Evolutionary conservation across 257 asterid species (phyloP).

Genomic region (Gentiana straminea): DNA sequence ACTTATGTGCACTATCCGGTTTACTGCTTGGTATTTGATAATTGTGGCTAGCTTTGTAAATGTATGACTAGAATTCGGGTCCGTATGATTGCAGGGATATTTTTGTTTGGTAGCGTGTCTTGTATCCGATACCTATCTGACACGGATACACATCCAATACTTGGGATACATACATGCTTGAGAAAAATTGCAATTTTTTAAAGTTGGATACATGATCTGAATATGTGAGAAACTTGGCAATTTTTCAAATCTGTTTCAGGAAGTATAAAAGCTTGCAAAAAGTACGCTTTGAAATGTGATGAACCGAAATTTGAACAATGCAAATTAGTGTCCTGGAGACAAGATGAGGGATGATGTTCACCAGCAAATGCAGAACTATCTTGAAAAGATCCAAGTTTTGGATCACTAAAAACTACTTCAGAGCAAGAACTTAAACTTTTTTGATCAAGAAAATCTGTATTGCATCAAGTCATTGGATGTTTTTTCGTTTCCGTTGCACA

Average conservation of each 20-base stretch:
- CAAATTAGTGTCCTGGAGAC: constrained; percentile 45
- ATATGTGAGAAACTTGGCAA: neutral
- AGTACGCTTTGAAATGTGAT: constrained; percentile 64
- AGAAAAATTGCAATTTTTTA: neutral
- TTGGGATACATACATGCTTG: no score
- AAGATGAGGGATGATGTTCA: constrained; percentile 29
- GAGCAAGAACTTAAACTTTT: no score
- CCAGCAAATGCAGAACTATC: constrained; percentile 58
- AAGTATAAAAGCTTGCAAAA: constrained; percentile 68
- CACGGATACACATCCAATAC: no score
- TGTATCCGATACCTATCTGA: no score
- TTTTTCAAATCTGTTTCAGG: constrained; percentile 25
- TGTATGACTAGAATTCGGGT: no score
- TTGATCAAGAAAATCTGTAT: no score
- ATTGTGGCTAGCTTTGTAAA: no score
- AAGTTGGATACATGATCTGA: no score
- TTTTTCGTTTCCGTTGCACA: no score
- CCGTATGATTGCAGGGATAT: no score
- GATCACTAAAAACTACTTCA: constrained; percentile 36
- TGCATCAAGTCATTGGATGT: no score
- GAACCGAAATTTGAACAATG: constrained; percentile 66
- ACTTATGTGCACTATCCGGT: neutral
- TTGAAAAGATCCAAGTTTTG: constrained; percentile 65
- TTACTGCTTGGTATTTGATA: neutral
- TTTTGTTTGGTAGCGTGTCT: no score